phyloP scores from a whole-genome alignment of 2,329 filamentous ascomycete genomes.

The Amphichorda felina region DNA sequence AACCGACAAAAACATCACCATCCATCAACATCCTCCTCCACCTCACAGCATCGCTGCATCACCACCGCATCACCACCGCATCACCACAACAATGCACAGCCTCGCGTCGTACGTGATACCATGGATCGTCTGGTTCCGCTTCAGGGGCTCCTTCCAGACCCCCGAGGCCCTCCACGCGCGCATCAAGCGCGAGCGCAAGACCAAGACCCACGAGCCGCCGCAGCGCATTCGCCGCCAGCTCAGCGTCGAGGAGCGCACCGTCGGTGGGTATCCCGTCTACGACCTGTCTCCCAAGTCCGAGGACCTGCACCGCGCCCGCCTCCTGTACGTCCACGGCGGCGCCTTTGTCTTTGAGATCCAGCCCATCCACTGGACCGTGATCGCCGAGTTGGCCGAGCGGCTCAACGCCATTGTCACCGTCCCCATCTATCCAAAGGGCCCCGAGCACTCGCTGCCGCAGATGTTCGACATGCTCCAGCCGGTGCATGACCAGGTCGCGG shows the following conservation, averaged over 20 bases:
- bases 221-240: slow-evolving; percentile 11
- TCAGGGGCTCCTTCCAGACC: slow-evolving; percentile 13
- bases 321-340: slow-evolving; percentile 19
- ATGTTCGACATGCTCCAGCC: slow-evolving; percentile 19
- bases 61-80: not conserved
- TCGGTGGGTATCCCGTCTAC: slow-evolving; percentile 11
- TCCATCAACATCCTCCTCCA: not conserved
- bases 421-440: slow-evolving; percentile 18
- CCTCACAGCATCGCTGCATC: not conserved
- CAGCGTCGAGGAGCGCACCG: slow-evolving; percentile 12
- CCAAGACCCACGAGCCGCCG: slow-evolving; percentile 9
- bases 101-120: slow-evolving; percentile 13
- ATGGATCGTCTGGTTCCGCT: slow-evolving; percentile 14
- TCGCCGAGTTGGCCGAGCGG: slow-evolving; percentile 13
- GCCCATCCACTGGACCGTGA: slow-evolving; percentile 14
- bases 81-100: slow-evolving; percentile 10
- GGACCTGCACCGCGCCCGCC: slow-evolving; percentile 12
- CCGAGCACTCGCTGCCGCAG: slow-evolving; percentile 15
- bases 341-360: slow-evolving; percentile 16
- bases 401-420: slow-evolving; percentile 18
- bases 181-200: slow-evolving; percentile 11
- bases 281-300: slow-evolving; percentile 18
- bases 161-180: slow-evolving; percentile 11
- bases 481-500: slow-evolving; percentile 17
- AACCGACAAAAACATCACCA: too few relatives aligned